phyloP scores from a whole-genome alignment of 768 basidiomycete genomes.

The Boletus sensibilis region DNA sequence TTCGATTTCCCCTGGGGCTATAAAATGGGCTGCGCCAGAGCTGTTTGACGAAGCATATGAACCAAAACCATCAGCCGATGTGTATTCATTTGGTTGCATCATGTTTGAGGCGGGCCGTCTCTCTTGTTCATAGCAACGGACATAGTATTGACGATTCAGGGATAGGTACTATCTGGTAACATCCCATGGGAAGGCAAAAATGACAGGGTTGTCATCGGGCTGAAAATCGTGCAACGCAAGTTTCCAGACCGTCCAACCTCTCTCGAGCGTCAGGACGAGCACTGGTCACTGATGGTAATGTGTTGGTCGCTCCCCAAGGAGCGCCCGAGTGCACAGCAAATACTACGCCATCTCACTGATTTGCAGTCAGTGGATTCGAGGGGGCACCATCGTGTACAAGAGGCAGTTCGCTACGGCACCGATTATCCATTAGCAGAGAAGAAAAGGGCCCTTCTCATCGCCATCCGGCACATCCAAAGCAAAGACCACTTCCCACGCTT shows the following conservation, averaged over 20 bases:
- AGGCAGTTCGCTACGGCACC: neutral
- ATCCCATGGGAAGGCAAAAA: neutral
- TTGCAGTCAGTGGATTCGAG: neutral
- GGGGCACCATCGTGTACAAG: neutral
- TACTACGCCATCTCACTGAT: neutral
- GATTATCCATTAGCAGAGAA: neutral
- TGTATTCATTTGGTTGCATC: slow-evolving; percentile 24
- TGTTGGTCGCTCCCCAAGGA: neutral
- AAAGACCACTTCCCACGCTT: neutral
- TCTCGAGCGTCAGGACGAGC: neutral
- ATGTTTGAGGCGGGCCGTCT: slow-evolving; percentile 16
- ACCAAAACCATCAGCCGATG: slow-evolving; percentile 12
- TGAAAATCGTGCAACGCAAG: neutral
- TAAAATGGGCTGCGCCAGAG: slow-evolving; percentile 46
- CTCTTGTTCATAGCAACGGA: neutral
- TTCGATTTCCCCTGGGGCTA: slow-evolving; percentile 32
- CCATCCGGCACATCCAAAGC: neutral
- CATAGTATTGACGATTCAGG: too few species aligned
- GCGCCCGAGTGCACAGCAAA: neutral
- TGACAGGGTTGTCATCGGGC: neutral
- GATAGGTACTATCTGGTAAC: neutral
- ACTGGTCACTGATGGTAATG: neutral
- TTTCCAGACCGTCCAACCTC: neutral
- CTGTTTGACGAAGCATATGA: slow-evolving; percentile 20
- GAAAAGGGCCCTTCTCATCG: slow-evolving; percentile 9